phyloP scores from a whole-genome alignment of 192 early-diverging fungal species.

The Umbelopsis isabellina region DNA sequence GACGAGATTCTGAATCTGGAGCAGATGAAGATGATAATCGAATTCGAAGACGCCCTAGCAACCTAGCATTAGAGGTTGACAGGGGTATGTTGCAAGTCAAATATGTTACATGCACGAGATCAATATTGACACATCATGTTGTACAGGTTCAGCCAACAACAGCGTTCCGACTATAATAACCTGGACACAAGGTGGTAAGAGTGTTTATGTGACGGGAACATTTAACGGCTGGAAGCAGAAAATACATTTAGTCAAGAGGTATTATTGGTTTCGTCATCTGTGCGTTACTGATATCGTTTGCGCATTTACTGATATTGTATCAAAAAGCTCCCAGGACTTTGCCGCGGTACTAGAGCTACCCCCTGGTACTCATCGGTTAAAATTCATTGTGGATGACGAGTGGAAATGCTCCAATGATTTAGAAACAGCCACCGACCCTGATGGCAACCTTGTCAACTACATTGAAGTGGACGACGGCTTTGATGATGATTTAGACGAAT shows the following conservation, averaged over 20 bases:
- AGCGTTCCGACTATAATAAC: constrained; percentile 88
- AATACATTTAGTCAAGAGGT: constrained; percentile 74
- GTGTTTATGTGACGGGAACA: constrained; percentile 92
- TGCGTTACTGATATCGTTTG: neutral
- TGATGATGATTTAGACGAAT: constrained; percentile 25
- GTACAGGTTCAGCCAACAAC: constrained; percentile 26
- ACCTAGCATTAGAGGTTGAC: constrained; percentile 10
- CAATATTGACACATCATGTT: neutral
- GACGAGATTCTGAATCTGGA: constrained; percentile 26
- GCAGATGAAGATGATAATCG: constrained; percentile 29
- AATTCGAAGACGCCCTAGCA: constrained; percentile 5
- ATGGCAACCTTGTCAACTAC: constrained; percentile 97
- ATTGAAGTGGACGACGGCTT: constrained; percentile 77
- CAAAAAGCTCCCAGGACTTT: constrained; percentile 71
- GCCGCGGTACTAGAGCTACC: constrained; percentile 84
- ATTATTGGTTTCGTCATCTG: neutral
- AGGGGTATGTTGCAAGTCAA: neutral
- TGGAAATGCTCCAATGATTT: constrained; percentile 95
- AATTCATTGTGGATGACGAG: constrained; percentile 98
- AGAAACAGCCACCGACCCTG: constrained; percentile 87
- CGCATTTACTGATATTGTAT: neutral
- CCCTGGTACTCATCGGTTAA: constrained; percentile 93
- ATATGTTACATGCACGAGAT: neutral
- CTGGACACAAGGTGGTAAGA: constrained; percentile 82
- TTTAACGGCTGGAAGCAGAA: constrained; percentile 98